Evolutionary conservation across 2,329 filamentous ascomycete genomes (phyloP).

Genomic region (Fusarium continuum): DNA sequence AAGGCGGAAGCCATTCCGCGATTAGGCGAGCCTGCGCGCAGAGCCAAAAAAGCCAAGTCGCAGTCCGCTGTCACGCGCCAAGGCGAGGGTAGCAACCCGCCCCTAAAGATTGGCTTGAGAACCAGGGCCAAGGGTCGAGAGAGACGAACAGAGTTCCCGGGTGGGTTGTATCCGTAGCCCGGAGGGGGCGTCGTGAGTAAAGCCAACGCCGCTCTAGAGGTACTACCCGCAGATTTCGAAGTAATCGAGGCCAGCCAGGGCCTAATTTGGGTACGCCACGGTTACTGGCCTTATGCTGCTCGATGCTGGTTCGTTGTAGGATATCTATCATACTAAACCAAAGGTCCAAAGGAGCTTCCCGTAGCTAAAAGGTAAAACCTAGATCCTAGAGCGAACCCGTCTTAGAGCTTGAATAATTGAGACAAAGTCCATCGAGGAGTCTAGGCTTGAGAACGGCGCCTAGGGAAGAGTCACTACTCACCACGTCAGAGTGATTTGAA

Average conservation of each 20-base stretch:
- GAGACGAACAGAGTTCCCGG: conserved; percentile 17
- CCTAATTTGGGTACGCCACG: conserved; percentile 34
- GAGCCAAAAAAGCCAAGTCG: conserved; percentile 18
- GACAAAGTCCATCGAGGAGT: conserved; percentile 12
- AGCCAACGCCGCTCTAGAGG: conserved; percentile 33
- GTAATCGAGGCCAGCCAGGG: conserved; percentile 40
- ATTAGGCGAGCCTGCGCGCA: conserved; percentile 41
- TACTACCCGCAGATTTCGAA: conserved; percentile 12
- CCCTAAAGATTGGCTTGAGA: conserved; percentile 19
- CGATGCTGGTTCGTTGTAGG: conserved; percentile 27
- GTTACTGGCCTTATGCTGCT: conserved; percentile 34
- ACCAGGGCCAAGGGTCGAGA: conserved; percentile 15
- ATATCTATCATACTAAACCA: conserved; percentile 18
- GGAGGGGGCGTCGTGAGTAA: conserved; percentile 9
- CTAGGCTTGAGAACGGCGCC: conserved; percentile 17
- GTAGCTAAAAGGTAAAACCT: conserved; percentile 22
- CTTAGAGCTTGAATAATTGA: conserved; percentile 1
- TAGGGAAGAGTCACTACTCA: conserved; percentile 14
- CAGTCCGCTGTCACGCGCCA: conserved; percentile 39
- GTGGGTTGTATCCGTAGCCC: conserved; percentile 12
- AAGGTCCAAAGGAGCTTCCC: conserved; percentile 35
- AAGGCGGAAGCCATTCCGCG: conserved; percentile 38
- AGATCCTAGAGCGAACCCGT: not conserved
- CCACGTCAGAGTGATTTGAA: conserved; percentile 37
- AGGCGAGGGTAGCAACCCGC: conserved; percentile 29